These are phyloP conservation scores for Adansonia digitata DNA, from an alignment of 345 rosid species.

Conservation along the genomic window DNA sequence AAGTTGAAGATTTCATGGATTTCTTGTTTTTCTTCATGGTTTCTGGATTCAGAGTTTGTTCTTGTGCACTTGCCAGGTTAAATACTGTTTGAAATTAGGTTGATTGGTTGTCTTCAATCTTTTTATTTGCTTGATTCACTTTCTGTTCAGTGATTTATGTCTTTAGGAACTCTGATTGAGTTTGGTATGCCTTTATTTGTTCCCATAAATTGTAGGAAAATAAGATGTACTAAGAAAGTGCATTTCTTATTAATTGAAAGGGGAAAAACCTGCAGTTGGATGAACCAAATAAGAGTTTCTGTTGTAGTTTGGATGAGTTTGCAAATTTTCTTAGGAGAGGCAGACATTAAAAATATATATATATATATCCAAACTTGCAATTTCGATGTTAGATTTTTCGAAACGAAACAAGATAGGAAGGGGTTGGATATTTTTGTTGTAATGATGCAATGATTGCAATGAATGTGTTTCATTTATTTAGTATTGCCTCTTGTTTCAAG, in stretches of 20 bases:
- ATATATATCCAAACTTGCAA: neutral
- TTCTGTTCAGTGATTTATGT: neutral
- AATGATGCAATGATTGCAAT: neutral
- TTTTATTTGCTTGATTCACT: neutral
- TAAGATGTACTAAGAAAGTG: neutral
- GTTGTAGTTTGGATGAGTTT: neutral
- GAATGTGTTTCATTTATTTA: neutral
- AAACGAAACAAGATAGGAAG: neutral
- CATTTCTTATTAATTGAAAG: neutral
- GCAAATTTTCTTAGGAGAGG: neutral
- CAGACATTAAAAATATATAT: neutral
- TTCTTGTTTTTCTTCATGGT: neutral
- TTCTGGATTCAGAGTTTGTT: slow-evolving; percentile 1
- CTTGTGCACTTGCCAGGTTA: neutral
- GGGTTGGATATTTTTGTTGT: neutral
- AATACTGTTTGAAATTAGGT: neutral
- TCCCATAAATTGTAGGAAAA: neutral
- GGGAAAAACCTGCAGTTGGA: neutral
- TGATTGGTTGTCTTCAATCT: slow-evolving; percentile 6
- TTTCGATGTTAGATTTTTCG: neutral
- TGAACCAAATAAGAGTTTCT: neutral
- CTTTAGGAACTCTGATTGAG: neutral
- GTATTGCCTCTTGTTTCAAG: slow-evolving; percentile 6
- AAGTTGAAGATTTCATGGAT: slow-evolving; percentile 11
- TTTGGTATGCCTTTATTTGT: slow-evolving; percentile 6